These are phyloP conservation scores for Nakazawaea ishiwadae DNA, from an alignment of 805 yeast species.

Conservation along the genomic window DNA sequence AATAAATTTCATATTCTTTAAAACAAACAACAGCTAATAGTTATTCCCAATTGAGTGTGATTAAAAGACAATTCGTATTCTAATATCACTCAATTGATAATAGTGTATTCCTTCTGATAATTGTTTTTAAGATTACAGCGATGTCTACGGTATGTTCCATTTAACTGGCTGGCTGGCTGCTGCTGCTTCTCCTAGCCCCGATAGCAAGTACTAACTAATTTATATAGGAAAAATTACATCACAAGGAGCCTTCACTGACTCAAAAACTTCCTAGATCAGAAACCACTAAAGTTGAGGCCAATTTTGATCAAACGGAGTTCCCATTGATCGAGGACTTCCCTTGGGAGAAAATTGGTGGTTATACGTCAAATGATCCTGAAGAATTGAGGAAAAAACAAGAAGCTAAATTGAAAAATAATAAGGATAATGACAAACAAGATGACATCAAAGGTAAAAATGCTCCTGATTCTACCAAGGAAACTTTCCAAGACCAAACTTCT, in stretches of 20 bases:
- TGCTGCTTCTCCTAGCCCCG: too few relatives aligned
- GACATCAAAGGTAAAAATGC: not conserved
- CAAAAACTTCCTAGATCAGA: not conserved
- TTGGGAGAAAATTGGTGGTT: conserved; percentile 30
- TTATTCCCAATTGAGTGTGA: too few relatives aligned
- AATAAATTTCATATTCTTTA: too few relatives aligned
- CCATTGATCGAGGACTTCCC: conserved; percentile 21
- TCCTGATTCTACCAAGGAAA: not conserved
- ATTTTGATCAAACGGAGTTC: conserved; percentile 6
- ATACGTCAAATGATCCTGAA: conserved; percentile 19
- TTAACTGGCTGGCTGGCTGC: too few relatives aligned
- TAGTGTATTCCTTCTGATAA: too few relatives aligned
- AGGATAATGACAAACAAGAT: not conserved
- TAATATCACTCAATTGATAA: too few relatives aligned
- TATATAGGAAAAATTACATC: too few relatives aligned
- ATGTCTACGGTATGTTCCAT: too few relatives aligned
- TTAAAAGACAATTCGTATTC: too few relatives aligned
- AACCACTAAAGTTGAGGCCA: conserved; percentile 7
- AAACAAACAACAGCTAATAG: not conserved
- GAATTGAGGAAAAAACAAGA: conserved; percentile 16
- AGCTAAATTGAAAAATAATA: conserved; percentile 8
- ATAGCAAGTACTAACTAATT: too few relatives aligned
- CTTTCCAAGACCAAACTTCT: conserved; percentile 21
- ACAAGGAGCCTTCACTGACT: too few relatives aligned
- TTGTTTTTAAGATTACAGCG: too few relatives aligned